These are phyloP conservation scores for Mycena sanguinolenta DNA, from an alignment of 768 basidiomycete genomes.

Conservation along the genomic window DNA sequence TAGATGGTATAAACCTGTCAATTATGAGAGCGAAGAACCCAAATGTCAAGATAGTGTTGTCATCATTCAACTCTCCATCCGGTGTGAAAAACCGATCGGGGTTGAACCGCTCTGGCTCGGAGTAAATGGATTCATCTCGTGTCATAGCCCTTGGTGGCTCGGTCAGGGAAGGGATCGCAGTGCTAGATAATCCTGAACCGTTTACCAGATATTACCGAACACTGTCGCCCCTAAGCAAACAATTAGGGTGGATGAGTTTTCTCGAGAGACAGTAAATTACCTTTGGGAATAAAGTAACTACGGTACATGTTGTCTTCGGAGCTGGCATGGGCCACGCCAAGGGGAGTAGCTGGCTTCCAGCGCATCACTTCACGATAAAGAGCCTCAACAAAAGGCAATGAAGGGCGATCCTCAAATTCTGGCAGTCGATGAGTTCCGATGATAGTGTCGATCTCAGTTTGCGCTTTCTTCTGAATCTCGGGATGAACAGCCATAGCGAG, in stretches of 20 bases:
- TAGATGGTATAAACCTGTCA: background rate
- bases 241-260: background rate
- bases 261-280: constrained; percentile 18
- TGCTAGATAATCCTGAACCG: too few species aligned
- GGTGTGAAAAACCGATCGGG: constrained; percentile 46
- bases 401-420: background rate
- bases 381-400: constrained; percentile 6
- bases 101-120: constrained; percentile 44
- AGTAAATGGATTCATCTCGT: constrained; percentile 44
- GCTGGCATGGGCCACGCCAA: constrained; percentile 36
- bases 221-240: constrained; percentile 35
- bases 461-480: background rate
- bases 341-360: background rate
- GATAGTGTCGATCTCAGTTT: background rate
- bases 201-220: constrained; percentile 54
- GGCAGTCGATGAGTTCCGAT: constrained; percentile 4
- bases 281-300: constrained; percentile 49
- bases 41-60: constrained; percentile 20
- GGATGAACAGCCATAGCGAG: constrained; percentile 8
- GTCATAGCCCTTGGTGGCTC: constrained; percentile 38
- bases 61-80: constrained; percentile 18
- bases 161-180: background rate
- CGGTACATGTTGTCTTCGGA: constrained; percentile 47
- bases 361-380: constrained; percentile 1
- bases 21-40: constrained; percentile 6